Percentiles rank a stretch among this genome's conserved stretches.
Evolutionary conservation across 805 yeast species (phyloP).

Genomic region (Metschnikowia santaceciliae): DNA sequence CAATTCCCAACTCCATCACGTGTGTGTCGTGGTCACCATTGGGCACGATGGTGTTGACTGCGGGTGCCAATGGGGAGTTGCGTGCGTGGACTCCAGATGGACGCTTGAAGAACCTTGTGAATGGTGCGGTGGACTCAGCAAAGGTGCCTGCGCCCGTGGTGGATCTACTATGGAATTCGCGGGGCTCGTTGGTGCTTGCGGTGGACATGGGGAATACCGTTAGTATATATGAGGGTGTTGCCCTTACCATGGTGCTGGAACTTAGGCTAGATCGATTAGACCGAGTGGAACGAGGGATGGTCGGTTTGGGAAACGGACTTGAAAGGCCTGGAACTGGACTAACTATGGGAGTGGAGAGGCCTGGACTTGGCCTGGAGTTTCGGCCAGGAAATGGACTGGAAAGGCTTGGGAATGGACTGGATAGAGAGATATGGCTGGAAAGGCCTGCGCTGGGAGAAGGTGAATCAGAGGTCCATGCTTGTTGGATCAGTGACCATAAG

Average conservation of each 20-base stretch:
- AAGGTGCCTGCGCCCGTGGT: conserved; percentile 40
- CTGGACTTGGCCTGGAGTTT: no score
- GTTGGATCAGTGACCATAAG: conserved; percentile 69
- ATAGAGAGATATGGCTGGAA: no score
- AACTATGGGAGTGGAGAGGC: no score
- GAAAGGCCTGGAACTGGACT: no score
- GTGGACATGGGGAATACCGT: conserved; percentile 45
- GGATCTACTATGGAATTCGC: conserved; percentile 56
- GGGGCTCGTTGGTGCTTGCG: conserved; percentile 53
- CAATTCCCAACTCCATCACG: conserved; percentile 24
- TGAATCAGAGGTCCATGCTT: conserved; percentile 42
- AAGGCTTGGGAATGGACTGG: no score
- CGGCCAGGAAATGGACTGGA: no score
- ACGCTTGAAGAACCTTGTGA: conserved; percentile 47
- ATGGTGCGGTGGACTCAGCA: conserved; percentile 15
- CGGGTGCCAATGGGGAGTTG: conserved; percentile 66
- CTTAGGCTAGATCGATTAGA: conserved; percentile 6
- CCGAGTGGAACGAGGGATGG: no score
- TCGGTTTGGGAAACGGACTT: no score
- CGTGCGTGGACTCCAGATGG: conserved; percentile 79
- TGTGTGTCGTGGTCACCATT: conserved; percentile 59
- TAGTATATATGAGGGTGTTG: conserved; percentile 61
- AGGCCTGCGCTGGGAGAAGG: no score
- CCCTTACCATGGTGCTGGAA: conserved; percentile 32
- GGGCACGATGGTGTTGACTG: conserved; percentile 62